These are phyloP conservation scores for Ophiostoma fasciatum DNA, from an alignment of 2,329 filamentous ascomycete species.

Conservation along the genomic window DNA sequence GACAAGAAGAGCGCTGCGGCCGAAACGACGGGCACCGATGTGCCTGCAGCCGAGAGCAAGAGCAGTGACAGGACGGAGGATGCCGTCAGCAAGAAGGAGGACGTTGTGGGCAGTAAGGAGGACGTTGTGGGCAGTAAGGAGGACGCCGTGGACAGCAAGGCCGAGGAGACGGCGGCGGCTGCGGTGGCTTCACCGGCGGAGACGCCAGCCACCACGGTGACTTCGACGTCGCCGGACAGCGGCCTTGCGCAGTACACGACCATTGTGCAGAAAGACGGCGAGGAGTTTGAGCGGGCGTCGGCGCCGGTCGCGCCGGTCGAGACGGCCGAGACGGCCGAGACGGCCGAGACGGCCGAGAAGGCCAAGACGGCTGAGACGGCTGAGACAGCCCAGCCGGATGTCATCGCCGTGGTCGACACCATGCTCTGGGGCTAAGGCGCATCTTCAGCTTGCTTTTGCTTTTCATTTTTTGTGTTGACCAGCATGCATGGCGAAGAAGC, in stretches of 20 bases:
- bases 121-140: neutral
- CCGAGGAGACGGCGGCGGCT: neutral
- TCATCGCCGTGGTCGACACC: conserved; percentile 1
- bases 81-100: conserved; percentile 14
- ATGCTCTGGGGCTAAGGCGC: conserved; percentile 5
- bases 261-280: conserved; percentile 17
- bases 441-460: no score
- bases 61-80: conserved; percentile 18
- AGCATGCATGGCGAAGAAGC: no score
- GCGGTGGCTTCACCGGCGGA: neutral
- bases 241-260: conserved; percentile 13
- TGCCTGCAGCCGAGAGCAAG: no score
- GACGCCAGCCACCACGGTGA: no score
- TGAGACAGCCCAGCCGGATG: neutral
- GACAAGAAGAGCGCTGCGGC: conserved; percentile 12
- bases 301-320: conserved; percentile 3
- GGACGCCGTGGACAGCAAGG: neutral
- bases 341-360: neutral
- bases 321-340: neutral
- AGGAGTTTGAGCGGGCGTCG: conserved; percentile 19
- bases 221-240: no score
- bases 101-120: conserved; percentile 5
- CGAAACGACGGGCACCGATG: conserved; percentile 1
- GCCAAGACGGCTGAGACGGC: neutral
- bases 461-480: no score